Base-by-base conservation (phyloP, 2,329 filamentous ascomycete genomes). In the Exophiala sideris region DNA sequence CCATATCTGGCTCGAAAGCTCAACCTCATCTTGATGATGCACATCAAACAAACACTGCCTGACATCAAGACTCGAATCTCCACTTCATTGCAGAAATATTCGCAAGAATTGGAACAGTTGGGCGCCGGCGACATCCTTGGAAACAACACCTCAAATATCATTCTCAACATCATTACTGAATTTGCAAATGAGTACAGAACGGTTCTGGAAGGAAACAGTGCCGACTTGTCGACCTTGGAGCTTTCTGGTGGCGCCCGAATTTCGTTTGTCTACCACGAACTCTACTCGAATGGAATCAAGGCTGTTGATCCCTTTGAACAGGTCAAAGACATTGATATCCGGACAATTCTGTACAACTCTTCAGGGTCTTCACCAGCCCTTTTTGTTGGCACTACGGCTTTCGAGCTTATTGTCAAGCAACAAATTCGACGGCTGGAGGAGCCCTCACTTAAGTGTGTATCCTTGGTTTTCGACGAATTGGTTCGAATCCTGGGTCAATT, bases 11-110 rank as follows among this genome's bases (percentile, higher is more conserved):
- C 94, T 3, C 86, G 92, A 64, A 99, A 99, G 76, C 83, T 99
- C 57, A 99, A 99, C 75, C 80, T 99, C 67, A 97, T 99, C 68
- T 82, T 99, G 64, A 97, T 99, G 92, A 99, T 99, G 94, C 94
- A 99, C 78, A 99, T 99, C 79, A 99, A 99, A 76, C 92, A 99
- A 77, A 99, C 94, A 1, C 82, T 99, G 11, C 94, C 94, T 38
- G 94, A 99, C 69, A 99, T 99, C 79, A 99, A 99, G 77, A 90
- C 89, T 11, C 88, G 95, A 60, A 99, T 99, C 65, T 83, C 88
- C n/a, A 88, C 89, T 63, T 96, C 92, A 11, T 79, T 99, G 56
- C 87, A 91, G 69, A 99, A 99, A 71, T 99, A 99, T 73, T 79
- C 83, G 3, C 74, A 84, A 39, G 94, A 99, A 72, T 81, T 99